Base-by-base conservation (phyloP, 805 yeast genomes). In the Saccharomycopsis javanensis region DNA sequence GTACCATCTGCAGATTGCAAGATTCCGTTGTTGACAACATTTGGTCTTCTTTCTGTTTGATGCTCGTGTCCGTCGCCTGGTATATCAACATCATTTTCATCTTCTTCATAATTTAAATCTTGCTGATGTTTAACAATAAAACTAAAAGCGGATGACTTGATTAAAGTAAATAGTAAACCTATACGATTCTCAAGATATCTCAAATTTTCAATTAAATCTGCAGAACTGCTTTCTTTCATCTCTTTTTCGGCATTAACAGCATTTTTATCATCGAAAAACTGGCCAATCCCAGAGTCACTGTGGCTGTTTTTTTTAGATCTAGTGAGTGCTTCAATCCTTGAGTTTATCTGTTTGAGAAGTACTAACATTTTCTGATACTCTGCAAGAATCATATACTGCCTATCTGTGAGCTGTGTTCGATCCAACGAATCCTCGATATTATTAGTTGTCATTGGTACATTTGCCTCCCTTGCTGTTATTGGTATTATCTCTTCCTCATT, bases 51-150 rank as follows among this genome's bases (percentile, higher is more conserved):
- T 15, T 25, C 54, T 23, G 23, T 34, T 13, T 51, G n/a, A 16
- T 27, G 34, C 1, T 25, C 51, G 3, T 28, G 8, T 48, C 25
- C 45, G n/a, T 20, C 5, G 10, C 16, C 45, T 51, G 8, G 7
- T 51, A 15, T 11, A 15, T 31, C 45, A 16, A 23, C 28, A 7
- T 45, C 58, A 25, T 30, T 30, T n/a, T 10, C 27, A 2, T 35
- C 45, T 10, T 55, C 58, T 8, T 53, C 53, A 27, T 56, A 56
- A 16, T 53, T 50, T 7, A 60, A 55, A 48, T 60, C 62, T 42
- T 55, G 58, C 28, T 60, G 62, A 34, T 60, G 62, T 31, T 60
- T 60, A 11, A 60, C 62, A 28, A 60, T 60, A 28, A 60, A 60
- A n/a, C 60, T 57, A 42, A 60, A 60, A 1, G 60, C 62, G 6